Base-by-base conservation (phyloP, 768 basidiomycete species). In the Candolleomyces eurysporus region DNA sequence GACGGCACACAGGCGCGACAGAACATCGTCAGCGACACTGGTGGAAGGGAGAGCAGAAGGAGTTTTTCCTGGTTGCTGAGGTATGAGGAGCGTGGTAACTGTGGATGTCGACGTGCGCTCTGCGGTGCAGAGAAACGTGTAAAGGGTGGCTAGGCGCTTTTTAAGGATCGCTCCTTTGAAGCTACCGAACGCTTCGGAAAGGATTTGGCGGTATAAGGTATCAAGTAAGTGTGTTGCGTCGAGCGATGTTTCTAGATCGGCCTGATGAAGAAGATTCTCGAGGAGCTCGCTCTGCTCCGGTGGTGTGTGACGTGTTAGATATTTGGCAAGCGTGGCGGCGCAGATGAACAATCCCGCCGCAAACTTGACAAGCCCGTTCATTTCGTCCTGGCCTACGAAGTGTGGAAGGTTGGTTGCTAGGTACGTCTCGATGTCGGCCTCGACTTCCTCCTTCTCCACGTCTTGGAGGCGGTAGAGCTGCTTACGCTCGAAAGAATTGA, bases 331-430 rank as follows among this genome's bases (percentile, higher is more conserved):
- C 0, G 71, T 73, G 19, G 71, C 66, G 26, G 72, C 71, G 49
- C 67, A 71, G 51, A 73, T 72, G 63, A 73, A 73, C 11, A 73
- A 51, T 10, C 69, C 70, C 53, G 26, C 64, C 14, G 67, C 65
- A 9, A 56, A 59, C 16, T 56, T 52, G 9, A 51, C 60, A 32
- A 72, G 64, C 48, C 62, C 36, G 16, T 39, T 31, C 30, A 68
- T 19, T 48, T 61, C 60, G 10, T n/a, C 58, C 1, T 16, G 16
- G 9, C 32, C 36, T 14, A 3, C 43, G 31, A 67, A 43, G 9
- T 51, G 36, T 3, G 45, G 21, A 42, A 61, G 53, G 14, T 54
- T 59, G 50, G 26, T 26, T 36, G 30, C 19, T 26, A 63, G 58
- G 39, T 63, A 60, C 19, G 30, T 54, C 2, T 30, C 36, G 52